Base-by-base conservation (phyloP, 306 rosid species). In the Rosa chinensis region DNA sequence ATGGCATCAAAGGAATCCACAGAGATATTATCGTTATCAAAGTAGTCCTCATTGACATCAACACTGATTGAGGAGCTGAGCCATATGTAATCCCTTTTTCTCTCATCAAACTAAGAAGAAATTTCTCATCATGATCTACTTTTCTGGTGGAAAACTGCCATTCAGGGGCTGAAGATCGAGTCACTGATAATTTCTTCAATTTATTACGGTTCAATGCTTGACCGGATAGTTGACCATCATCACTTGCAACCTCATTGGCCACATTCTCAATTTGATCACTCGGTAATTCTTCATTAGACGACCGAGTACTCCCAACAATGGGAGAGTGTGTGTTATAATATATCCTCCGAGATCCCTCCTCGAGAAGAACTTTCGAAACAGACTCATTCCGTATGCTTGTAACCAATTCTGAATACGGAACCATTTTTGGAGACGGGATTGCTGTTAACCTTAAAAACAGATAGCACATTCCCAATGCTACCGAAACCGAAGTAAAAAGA, bases 271-370 rank as follows among this genome's bases (percentile, higher is more conserved):
- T 48, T 40, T 82, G 74, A 85, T 70, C 80, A 72, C 80, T 79
- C 23, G 71, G 66, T 14, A 84, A 83, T 81, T 89, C 89, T 50
- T 81, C 75, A 23, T 80, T 83, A 23, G 85, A 88, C 75, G 77
- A 81, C 82, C 76, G 32, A 77, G 85, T 77, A 23, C 74, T 77
- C 66, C 68, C 79, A 53, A 18, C 84, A 80, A 17, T 32, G 47
- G 69, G 50, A 40, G 82, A 58, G 66, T 82, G 50, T 23, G 35
- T 70, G 73, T 90, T 91, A 58, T 87, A 95, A 84, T 90, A 87
- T 86, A 95, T 89, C 11, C 91, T 88, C 4, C 94, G 94, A 48
- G 99, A 95, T n/a, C 96, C 97, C 78, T 95, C 99, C 87, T 95
- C 98, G 2, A 95, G 84, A 78, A 95, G 80, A 76, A 93, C 97